phyloP scores from a whole-genome alignment of 345 rosid species.

The Populus nigra region DNA sequence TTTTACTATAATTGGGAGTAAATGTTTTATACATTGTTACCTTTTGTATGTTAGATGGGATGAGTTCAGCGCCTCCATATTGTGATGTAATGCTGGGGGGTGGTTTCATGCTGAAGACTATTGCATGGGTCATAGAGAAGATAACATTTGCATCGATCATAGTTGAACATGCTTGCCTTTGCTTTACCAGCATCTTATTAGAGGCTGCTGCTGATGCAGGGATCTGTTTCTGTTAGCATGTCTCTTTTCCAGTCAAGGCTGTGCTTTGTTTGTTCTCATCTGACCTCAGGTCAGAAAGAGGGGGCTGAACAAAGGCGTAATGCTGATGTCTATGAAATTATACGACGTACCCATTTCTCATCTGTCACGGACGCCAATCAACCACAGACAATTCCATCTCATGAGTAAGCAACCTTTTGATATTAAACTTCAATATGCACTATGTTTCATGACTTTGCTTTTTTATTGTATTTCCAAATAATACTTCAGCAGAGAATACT shows the following conservation, averaged over 20 bases:
- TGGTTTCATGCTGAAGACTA: background rate
- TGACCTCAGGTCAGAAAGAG: slow-evolving; percentile 93
- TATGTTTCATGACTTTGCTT: background rate
- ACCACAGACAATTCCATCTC: slow-evolving; percentile 78
- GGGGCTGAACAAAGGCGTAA: slow-evolving; percentile 92
- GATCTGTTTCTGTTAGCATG: slow-evolving; percentile 97
- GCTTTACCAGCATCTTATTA: slow-evolving; percentile 16
- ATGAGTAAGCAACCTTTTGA: slow-evolving; percentile 61
- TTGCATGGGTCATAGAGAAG: background rate
- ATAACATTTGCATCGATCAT: slow-evolving; percentile 2
- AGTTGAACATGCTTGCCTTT: slow-evolving; percentile 3
- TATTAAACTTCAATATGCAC: slow-evolving; percentile 1
- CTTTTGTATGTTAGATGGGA: slow-evolving; percentile 12
- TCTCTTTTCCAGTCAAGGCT: slow-evolving; percentile 80
- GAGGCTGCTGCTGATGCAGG: slow-evolving; percentile 53
- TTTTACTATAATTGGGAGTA: background rate
- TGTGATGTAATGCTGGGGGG: slow-evolving; percentile 1
- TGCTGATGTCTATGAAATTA: slow-evolving; percentile 81
- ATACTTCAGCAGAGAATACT: background rate
- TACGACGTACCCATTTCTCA: slow-evolving; percentile 72
- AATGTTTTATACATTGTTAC: background rate
- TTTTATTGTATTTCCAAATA: background rate
- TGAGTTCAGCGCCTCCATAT: slow-evolving; percentile 9
- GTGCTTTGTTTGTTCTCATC: slow-evolving; percentile 98
- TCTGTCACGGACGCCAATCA: slow-evolving; percentile 62